Evolutionary conservation across 345 rosid species (phyloP).

Genomic region (Salix brachista): DNA sequence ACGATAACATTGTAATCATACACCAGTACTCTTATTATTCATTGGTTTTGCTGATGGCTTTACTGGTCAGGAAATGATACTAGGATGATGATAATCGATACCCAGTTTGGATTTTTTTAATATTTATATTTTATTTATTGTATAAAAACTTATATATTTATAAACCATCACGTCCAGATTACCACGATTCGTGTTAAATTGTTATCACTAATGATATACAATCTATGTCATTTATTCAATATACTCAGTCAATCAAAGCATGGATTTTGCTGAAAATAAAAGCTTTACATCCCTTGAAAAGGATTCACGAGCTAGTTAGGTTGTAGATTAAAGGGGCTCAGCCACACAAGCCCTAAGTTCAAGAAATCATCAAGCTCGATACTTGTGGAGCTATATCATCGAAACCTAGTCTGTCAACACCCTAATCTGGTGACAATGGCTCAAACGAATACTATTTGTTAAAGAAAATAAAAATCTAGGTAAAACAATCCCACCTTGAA

Average conservation of each 20-base stretch:
- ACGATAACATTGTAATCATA: background rate
- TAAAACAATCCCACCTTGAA: background rate
- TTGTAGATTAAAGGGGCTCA: background rate
- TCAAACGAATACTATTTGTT: background rate
- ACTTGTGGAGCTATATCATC: background rate
- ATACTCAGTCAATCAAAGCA: background rate
- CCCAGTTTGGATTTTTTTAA: too few relatives aligned
- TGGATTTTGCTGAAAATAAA: background rate
- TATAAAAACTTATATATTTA: too few relatives aligned
- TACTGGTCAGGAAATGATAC: background rate
- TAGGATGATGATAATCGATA: too few relatives aligned
- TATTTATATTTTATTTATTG: too few relatives aligned
- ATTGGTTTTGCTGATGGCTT: slow-evolving; percentile 6
- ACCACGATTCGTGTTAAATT: too few relatives aligned
- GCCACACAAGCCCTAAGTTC: background rate
- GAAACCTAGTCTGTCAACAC: background rate
- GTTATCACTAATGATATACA: too few relatives aligned
- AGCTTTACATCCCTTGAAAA: background rate
- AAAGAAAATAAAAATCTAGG: background rate
- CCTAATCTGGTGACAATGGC: background rate
- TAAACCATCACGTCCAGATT: too few relatives aligned
- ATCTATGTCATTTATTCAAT: too few relatives aligned
- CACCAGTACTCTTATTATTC: slow-evolving; percentile 7
- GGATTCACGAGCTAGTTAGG: background rate
- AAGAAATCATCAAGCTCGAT: background rate